Evolutionary conservation across 306 rosid genomes (phyloP).

Genomic region (Prunus armeniaca): DNA sequence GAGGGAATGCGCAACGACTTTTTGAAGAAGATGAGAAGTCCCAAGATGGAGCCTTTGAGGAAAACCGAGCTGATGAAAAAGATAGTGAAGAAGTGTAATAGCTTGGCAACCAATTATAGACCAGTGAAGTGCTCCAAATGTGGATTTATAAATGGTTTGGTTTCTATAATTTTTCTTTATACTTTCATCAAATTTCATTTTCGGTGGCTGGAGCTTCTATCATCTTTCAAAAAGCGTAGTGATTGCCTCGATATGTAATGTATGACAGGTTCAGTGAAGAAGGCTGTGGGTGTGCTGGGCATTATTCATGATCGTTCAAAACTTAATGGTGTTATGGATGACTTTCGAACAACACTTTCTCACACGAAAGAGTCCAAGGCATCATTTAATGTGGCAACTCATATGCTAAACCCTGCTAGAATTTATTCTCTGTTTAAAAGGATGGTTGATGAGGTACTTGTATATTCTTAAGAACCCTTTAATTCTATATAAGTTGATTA

Average conservation of each 20-base stretch:
- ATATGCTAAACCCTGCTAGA: slow-evolving; percentile 47
- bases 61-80: slow-evolving; percentile 47
- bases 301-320: slow-evolving; percentile 61
- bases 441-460: slow-evolving; percentile 69
- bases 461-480: slow-evolving; percentile 14
- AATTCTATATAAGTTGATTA: not conserved
- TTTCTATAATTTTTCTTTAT: slow-evolving; percentile 23
- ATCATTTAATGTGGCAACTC: slow-evolving; percentile 29
- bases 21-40: slow-evolving; percentile 66
- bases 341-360: slow-evolving; percentile 55
- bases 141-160: slow-evolving; percentile 69
- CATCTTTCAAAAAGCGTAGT: not conserved
- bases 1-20: slow-evolving; percentile 36
- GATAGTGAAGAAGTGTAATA: slow-evolving; percentile 47
- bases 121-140: slow-evolving; percentile 59
- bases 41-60: slow-evolving; percentile 48
- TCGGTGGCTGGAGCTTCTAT: not conserved
- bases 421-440: slow-evolving; percentile 64
- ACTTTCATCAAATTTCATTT: not conserved
- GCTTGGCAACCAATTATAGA: slow-evolving; percentile 38
- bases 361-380: slow-evolving; percentile 44
- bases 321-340: slow-evolving; percentile 47
- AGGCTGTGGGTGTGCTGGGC: slow-evolving; percentile 34
- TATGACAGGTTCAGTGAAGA: slow-evolving; percentile 70
- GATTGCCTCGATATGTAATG: not conserved